phyloP scores from a whole-genome alignment of 805 yeast species.

The Monosporozyma yasuniensis region DNA sequence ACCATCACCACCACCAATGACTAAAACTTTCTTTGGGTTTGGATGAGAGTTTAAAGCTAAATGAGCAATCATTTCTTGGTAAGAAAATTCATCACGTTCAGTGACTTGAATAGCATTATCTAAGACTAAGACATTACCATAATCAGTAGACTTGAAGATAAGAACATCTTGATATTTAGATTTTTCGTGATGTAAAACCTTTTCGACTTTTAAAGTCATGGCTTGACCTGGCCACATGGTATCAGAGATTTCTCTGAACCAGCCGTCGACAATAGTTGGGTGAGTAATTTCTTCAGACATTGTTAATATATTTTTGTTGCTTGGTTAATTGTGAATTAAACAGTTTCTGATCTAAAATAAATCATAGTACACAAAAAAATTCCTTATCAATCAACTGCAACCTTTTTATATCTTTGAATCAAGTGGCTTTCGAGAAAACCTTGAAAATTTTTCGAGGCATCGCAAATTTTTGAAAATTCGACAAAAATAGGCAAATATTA shows the following conservation, averaged over 20 bases:
- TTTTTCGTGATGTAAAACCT: constrained; percentile 74
- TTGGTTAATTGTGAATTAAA: background rate
- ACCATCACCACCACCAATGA: constrained; percentile 98
- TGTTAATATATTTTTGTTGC: background rate
- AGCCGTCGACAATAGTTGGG: constrained; percentile 56
- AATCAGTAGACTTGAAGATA: constrained; percentile 85
- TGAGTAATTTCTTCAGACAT: constrained; percentile 34
- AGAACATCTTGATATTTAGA: constrained; percentile 90
- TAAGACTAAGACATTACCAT: constrained; percentile 90
- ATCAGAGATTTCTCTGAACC: constrained; percentile 93
- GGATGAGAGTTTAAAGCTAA: constrained; percentile 89
- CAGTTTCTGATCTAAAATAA: background rate
- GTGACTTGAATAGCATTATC: constrained; percentile 95
- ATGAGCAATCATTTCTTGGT: constrained; percentile 97
- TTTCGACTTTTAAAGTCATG: constrained; percentile 80
- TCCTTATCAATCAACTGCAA: background rate
- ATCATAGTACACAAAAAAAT: too few relatives aligned
- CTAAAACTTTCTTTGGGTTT: constrained; percentile 86
- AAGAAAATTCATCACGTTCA: constrained; percentile 94
- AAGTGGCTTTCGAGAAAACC: background rate
- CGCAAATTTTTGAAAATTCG: background rate
- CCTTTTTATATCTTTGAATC: background rate
- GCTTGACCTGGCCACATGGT: constrained; percentile 99
- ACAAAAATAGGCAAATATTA: background rate
- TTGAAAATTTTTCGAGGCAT: background rate